These are phyloP conservation scores for Tolypocladium album DNA, from an alignment of 2,329 filamentous ascomycete species.

Conservation along the genomic window DNA sequence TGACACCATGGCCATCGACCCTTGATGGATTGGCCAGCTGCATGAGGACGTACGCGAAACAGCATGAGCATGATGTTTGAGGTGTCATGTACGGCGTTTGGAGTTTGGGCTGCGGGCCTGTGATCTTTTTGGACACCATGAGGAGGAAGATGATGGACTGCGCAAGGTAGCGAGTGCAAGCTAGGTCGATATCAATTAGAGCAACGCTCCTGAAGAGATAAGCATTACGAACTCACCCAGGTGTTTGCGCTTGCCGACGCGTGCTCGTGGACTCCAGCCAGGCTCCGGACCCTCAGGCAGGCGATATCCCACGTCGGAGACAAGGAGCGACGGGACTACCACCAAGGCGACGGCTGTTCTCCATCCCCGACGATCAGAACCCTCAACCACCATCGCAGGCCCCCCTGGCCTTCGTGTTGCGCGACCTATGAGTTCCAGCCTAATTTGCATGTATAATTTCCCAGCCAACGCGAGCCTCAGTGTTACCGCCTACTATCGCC, in stretches of 20 bases:
- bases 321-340: not conserved
- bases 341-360: not conserved
- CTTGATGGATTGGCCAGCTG: constrained; percentile 7
- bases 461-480: not conserved
- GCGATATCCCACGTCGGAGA: not conserved
- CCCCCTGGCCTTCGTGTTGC: not conserved
- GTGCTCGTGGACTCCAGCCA: not conserved
- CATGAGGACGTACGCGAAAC: not conserved
- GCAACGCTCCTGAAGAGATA: not conserved
- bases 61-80: constrained; percentile 2
- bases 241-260: not conserved
- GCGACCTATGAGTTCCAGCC: not conserved
- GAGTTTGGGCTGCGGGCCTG: not conserved
- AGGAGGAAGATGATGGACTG: not conserved
- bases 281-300: not conserved
- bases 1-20: constrained; percentile 79
- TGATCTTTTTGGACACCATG: not conserved
- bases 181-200: not conserved
- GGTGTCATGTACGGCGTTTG: constrained; percentile 11
- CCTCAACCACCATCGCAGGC: not conserved
- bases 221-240: not conserved
- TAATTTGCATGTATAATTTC: not conserved
- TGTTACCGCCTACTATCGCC: not conserved
- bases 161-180: not conserved
- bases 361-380: not conserved